Percentiles rank a stretch among this genome's conserved stretches.
phyloP scores from a whole-genome alignment of 306 rosid species.

The Prunus dulcis region DNA sequence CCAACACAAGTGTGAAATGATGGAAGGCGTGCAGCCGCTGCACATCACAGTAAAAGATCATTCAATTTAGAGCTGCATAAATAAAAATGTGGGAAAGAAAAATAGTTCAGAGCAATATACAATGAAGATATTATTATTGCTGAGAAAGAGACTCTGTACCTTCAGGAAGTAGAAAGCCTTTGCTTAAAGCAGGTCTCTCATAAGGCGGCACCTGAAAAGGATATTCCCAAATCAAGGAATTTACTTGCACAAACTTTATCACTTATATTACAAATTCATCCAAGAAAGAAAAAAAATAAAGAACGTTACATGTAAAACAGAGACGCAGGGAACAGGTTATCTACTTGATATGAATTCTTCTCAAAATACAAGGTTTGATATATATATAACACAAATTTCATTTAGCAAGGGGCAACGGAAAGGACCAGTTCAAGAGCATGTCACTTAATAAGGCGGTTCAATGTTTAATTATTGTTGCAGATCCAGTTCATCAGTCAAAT shows the following conservation, averaged over 20 bases:
- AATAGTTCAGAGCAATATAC: slow-evolving; percentile 1
- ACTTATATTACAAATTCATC: not conserved
- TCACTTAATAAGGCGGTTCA: not conserved
- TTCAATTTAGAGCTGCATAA: slow-evolving; percentile 10
- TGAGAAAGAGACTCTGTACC: slow-evolving; percentile 35
- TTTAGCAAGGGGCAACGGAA: not conserved
- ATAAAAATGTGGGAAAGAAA: not conserved
- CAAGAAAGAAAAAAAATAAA: not conserved
- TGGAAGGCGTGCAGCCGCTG: slow-evolving; percentile 91
- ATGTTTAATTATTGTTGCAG: not conserved
- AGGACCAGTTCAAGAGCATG: not conserved
- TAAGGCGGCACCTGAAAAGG: slow-evolving; percentile 86
- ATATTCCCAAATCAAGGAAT: slow-evolving; percentile 6
- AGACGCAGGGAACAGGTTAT: too few relatives aligned
- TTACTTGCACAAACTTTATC: not conserved
- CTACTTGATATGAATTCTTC: not conserved
- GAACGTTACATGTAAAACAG: not conserved
- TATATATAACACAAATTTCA: not conserved
- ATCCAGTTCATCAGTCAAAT: not conserved
- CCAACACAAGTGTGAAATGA: slow-evolving; percentile 97
- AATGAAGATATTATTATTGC: not conserved
- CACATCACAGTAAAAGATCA: slow-evolving; percentile 28
- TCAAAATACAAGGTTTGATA: too few relatives aligned
- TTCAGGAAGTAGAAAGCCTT: slow-evolving; percentile 94
- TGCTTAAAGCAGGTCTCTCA: slow-evolving; percentile 99